Conservation (phyloP, 805 yeast species). For the Metschnikowia aberdeeniae region DNA sequence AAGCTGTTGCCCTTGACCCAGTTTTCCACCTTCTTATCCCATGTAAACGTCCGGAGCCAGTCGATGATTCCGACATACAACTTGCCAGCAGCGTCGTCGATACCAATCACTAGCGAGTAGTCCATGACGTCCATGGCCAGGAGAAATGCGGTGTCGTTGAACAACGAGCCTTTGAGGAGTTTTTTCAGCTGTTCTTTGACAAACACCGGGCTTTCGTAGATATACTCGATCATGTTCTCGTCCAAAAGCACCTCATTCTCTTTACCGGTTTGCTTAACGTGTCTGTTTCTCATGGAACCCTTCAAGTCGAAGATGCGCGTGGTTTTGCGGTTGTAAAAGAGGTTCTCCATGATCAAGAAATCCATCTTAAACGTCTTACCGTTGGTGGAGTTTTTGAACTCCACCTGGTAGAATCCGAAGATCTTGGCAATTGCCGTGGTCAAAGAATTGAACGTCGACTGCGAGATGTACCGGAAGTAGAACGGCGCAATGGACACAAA, state of each 20-base stretch:
- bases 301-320: slow-evolving; percentile 89
- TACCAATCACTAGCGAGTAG: slow-evolving; percentile 90
- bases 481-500: slow-evolving; percentile 95
- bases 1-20: slow-evolving; percentile 97
- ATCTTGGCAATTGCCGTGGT: slow-evolving; percentile 94
- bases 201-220: slow-evolving; percentile 92
- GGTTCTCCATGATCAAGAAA: slow-evolving; percentile 90
- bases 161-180: slow-evolving; percentile 77
- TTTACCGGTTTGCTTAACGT: slow-evolving; percentile 92
- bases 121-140: slow-evolving; percentile 99
- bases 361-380: slow-evolving; percentile 83
- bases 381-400: slow-evolving; percentile 71
- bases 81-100: slow-evolving; percentile 60
- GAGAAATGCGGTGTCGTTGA: slow-evolving; percentile 91
- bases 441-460: slow-evolving; percentile 88
- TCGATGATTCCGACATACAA: slow-evolving; percentile 92
- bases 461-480: slow-evolving; percentile 93
- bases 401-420: slow-evolving; percentile 93
- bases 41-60: slow-evolving; percentile 91
- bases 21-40: slow-evolving; percentile 97
- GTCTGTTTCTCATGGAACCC: slow-evolving; percentile 97
- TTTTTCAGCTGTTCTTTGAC: slow-evolving; percentile 90
- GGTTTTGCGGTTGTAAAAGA: slow-evolving; percentile 79
- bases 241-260: slow-evolving; percentile 92
- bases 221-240: slow-evolving; percentile 97